These are phyloP conservation scores for Lunasporangiospora selenospora DNA, from an alignment of 192 early-diverging fungal species.

Conservation along the genomic window DNA sequence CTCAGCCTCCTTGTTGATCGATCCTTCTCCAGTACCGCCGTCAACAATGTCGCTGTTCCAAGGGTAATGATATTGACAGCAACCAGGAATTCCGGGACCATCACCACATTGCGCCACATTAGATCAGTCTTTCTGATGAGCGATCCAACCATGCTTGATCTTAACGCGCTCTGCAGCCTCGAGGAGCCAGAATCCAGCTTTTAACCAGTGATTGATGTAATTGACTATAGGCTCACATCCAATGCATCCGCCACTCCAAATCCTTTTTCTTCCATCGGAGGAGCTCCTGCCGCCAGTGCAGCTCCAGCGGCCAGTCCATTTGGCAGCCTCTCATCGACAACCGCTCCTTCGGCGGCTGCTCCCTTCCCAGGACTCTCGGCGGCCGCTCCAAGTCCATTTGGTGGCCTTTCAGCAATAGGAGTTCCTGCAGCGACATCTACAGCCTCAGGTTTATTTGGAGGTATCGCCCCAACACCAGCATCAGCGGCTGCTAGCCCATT, in stretches of 20 bases:
- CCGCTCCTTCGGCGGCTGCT: too few species aligned
- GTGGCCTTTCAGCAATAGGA: background rate
- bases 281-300: background rate
- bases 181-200: too few species aligned
- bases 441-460: background rate
- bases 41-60: slow-evolving; percentile 6
- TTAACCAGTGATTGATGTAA: too few species aligned
- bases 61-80: slow-evolving; percentile 9
- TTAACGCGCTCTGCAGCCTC: too few species aligned
- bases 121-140: background rate
- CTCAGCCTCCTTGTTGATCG: background rate
- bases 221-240: too few species aligned
- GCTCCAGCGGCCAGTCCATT: slow-evolving; percentile 5
- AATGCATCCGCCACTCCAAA: slow-evolving; percentile 3
- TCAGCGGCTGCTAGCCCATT: background rate
- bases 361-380: too few species aligned
- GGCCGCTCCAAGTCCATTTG: background rate
- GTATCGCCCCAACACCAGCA: background rate
- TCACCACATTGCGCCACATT: background rate
- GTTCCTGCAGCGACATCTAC: slow-evolving; percentile 4
- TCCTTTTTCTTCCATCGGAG: slow-evolving; percentile 4
- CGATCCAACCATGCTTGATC: background rate
- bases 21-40: background rate
- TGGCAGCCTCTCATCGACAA: background rate
- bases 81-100: background rate